Evolutionary conservation across 176 grass and related monocot genomes (phyloP), one percentile per base, ranked within the genome.

Genomic region (Hyparrhenia diplandra): DNA sequence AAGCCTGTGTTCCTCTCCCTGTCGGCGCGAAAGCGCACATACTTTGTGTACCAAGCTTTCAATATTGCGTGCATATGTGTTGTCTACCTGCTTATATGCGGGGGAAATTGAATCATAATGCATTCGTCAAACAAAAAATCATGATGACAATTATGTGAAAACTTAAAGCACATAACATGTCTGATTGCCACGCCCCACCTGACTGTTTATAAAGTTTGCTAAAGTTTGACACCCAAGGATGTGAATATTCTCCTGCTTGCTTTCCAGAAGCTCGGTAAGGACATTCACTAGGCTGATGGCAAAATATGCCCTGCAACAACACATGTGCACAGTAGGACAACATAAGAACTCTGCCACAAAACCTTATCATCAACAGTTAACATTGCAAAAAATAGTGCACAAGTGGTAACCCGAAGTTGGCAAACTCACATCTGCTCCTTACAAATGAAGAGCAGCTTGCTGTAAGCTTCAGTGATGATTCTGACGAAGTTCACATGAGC

Each of bases 351-450:
- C 47, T 41, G 76, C 21, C 34, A 72, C 58, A 61, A 52, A 66
- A 58, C 18, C 59, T 52, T 37, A 71, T 58, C 23, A 17, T 5
- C 70, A 80, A 67, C 64, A 16, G 49, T 69, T 76, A 35, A 18
- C 35, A 69, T 9, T 80, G 76, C 23, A 6, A 66, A 18, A 78
- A 42, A 61, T 8, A 51, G 69, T 86, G 73, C 23, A 5, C 32
- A 58, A 87, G 45, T 11, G 20, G 34, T 17, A 74, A 27, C 9
- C 47, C 54, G 28, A 74, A 32, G n/a, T 42, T 36, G 18, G 80
- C 62, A 85, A 87, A 90, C 88, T 95, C 88, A 95, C 97, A 95
- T 95, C 75, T 95, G 97, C 64, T 93, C 97, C 70, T 95, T 99
- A 74, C 97, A 95, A 62, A 91, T 92, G 67, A 76, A 99, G 64